Evolutionary conservation across 495 filamentous ascomycete species (phyloP), one percentile per base, ranked within the genome.

Genomic region (Penicillium herquei): DNA sequence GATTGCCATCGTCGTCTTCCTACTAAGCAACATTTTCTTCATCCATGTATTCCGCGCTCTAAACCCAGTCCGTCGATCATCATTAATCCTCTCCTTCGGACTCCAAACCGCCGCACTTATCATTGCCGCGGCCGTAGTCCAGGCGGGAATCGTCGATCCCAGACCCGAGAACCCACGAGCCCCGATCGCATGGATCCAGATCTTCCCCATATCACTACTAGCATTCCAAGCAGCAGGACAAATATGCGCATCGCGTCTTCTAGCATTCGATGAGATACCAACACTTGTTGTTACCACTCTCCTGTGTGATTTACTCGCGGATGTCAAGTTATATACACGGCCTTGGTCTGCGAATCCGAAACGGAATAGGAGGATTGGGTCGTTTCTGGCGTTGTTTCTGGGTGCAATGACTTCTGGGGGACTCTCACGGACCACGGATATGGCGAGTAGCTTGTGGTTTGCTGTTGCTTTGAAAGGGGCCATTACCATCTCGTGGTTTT

Each of bases 171-270:
- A 72, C 34, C 67, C 69, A 0, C 56, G 67, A 1, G 67, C 69
- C 21, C 67, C 70, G 0, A 73, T 72, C 41, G 50, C 68, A 37
- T 72, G 68, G 73, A 68, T 65, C 43, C 73, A 76, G 34, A 58
- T 70, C 7, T 37, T 74, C 0, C 70, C 73, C 5, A 76, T 90
- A 16, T 81, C 78, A 0, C 71, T 90, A 14, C 67, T 91, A 14
- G 80, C 84, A 3, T 87, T 91, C 64, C 86, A 90, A 63, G 82
- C 82, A 11, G 85, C 82, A 1, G 86, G 86, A 0, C 87, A 89
- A 67, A 88, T 90, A 54, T 76, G 79, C 2, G 79, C 81, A 7
- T 81, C 77, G 3, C 73, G 87, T 2, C 59, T 83, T 7, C 63
- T 91, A 34, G 84, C 80, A 5, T 78, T 84, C 39, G 78, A 81